Conservation (phyloP, 2,329 filamentous ascomycete genomes). For the Berkeleyomyces rouxiae region DNA sequence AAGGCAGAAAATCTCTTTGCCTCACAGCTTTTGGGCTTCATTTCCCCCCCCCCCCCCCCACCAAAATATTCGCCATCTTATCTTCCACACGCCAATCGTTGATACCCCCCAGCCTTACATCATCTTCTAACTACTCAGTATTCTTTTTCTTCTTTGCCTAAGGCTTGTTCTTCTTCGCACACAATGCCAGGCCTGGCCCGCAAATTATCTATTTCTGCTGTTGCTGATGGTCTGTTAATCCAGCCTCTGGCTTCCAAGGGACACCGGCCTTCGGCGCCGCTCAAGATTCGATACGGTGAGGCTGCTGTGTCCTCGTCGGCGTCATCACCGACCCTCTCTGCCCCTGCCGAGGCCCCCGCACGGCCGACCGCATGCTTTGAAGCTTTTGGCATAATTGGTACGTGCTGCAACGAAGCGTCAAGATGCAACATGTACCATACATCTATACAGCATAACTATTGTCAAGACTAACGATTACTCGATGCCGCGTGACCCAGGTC, state of each 20-base stretch:
- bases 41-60: not conserved
- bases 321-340: not conserved
- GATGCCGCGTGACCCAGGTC: conserved; percentile 35
- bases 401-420: conserved; percentile 12
- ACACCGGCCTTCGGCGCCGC: conserved; percentile 35
- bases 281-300: conserved; percentile 56
- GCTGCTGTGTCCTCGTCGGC: conserved; percentile 14
- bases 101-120: not conserved
- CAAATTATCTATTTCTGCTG: conserved; percentile 65
- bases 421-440: too few species aligned
- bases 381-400: conserved; percentile 43
- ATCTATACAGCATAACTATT: too few species aligned
- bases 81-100: not conserved
- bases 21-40: not conserved
- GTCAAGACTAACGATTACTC: not conserved
- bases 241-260: conserved; percentile 51
- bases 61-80: not conserved
- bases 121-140: not conserved
- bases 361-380: conserved; percentile 36
- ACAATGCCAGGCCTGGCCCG: conserved; percentile 61
- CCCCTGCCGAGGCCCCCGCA: conserved; percentile 24
- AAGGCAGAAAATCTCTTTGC: too few species aligned
- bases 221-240: conserved; percentile 67
- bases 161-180: conserved; percentile 5
- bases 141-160: not conserved